Conservation (phyloP, 345 rosid genomes). For the Camelina neglecta region DNA sequence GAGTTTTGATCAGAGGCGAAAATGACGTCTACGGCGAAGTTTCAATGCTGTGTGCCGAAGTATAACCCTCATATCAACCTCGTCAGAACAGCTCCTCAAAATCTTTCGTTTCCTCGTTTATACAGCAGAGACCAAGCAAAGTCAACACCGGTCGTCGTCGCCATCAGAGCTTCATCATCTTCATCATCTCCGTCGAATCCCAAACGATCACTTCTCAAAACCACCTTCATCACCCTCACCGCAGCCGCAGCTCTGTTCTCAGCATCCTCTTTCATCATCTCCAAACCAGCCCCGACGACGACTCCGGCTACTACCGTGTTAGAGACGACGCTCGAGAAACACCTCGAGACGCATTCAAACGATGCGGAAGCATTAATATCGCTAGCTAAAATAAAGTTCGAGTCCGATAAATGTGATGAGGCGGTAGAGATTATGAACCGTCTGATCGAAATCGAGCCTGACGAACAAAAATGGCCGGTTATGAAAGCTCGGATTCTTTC, state of each 20-base stretch:
- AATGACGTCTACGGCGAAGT: constrained; percentile 60
- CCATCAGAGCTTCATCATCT: constrained; percentile 58
- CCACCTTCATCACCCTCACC: constrained; percentile 57
- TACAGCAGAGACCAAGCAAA: constrained; percentile 17
- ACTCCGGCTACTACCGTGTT: background rate
- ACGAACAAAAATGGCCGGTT: constrained; percentile 65
- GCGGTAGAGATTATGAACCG: constrained; percentile 61
- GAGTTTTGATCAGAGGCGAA: background rate
- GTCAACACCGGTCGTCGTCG: constrained; percentile 34
- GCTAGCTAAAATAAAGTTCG: constrained; percentile 63
- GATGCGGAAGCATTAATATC: constrained; percentile 57
- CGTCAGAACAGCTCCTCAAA: constrained; percentile 43
- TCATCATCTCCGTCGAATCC: constrained; percentile 27
- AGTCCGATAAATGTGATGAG: constrained; percentile 51
- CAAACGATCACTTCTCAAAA: constrained; percentile 46
- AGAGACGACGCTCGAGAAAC: constrained; percentile 55
- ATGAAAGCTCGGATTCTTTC: constrained; percentile 62
- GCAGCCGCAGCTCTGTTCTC: constrained; percentile 60
- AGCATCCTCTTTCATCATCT: constrained; percentile 38
- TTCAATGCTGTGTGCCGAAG: constrained; percentile 44
- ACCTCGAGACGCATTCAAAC: constrained; percentile 43
- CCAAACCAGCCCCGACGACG: constrained; percentile 57
- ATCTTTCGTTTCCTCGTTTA: constrained; percentile 23
- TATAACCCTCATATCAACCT: constrained; percentile 49
- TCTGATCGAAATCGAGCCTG: constrained; percentile 67